Conservation (phyloP, 768 basidiomycete species). For the Amanita rimosa region DNA sequence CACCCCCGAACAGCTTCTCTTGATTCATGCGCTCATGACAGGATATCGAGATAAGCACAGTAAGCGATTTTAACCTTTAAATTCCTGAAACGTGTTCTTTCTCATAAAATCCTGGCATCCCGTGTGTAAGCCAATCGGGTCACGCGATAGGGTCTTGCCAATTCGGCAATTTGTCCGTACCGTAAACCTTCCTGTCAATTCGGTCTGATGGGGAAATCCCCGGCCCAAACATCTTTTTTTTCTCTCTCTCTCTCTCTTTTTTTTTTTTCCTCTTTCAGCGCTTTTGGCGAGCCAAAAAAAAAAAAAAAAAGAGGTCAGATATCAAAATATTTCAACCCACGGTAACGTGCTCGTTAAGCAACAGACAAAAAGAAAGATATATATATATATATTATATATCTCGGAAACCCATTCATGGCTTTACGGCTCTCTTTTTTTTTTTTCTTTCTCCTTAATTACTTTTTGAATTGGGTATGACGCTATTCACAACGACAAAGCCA, state of each 20-base stretch:
- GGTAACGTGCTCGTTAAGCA: too few relatives aligned
- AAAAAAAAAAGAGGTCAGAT: too few relatives aligned
- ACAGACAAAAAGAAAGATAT: too few relatives aligned
- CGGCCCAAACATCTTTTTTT: too few relatives aligned
- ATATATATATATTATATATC: too few relatives aligned
- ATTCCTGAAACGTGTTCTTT: conserved; percentile 1
- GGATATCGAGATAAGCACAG: conserved; percentile 3
- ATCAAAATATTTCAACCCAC: too few relatives aligned
- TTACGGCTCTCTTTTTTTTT: too few relatives aligned
- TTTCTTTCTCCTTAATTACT: too few relatives aligned
- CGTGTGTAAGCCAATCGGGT: conserved; percentile 2
- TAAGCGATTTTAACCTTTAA: background rate
- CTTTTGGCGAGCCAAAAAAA: too few relatives aligned
- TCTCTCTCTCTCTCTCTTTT: too few relatives aligned
- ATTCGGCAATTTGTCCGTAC: background rate
- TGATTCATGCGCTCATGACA: conserved; percentile 1
- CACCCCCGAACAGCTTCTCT: background rate
- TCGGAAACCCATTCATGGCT: background rate
- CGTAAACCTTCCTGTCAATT: background rate
- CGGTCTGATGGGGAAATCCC: background rate
- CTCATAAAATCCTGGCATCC: background rate
- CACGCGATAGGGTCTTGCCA: conserved; percentile 3
- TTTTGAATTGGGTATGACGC: background rate
- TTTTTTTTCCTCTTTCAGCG: too few relatives aligned
- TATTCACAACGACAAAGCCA: background rate